These are phyloP conservation scores for Ulota crispa DNA, from an alignment of 225 moss, liverwort and hornwort genomes.

Conservation along the genomic window DNA sequence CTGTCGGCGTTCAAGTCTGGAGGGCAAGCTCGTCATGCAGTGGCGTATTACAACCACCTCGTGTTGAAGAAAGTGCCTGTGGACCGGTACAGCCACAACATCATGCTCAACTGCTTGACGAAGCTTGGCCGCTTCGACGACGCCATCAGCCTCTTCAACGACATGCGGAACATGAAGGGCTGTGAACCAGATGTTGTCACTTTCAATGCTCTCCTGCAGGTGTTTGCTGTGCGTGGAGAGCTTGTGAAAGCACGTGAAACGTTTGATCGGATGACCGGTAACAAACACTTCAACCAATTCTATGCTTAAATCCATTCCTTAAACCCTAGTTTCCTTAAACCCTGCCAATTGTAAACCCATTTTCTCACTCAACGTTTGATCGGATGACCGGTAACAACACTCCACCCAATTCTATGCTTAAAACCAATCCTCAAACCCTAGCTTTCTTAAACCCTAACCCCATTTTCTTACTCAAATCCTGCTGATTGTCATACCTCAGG, in stretches of 20 bases:
- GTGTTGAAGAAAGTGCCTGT: slow-evolving; percentile 62
- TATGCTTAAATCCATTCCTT: too few species aligned
- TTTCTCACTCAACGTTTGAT: too few species aligned
- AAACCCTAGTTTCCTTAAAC: neutral
- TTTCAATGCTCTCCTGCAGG: slow-evolving; percentile 82
- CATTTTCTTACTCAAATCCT: too few species aligned
- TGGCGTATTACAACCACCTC: slow-evolving; percentile 69
- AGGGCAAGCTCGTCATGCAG: slow-evolving; percentile 58
- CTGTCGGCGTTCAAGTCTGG: slow-evolving; percentile 89
- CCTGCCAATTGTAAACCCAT: neutral
- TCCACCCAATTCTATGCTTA: too few species aligned
- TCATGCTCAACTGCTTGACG: slow-evolving; percentile 78
- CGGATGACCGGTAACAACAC: neutral
- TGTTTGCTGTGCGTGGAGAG: slow-evolving; percentile 72
- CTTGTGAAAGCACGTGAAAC: slow-evolving; percentile 55
- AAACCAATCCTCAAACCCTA: neutral
- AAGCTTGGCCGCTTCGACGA: slow-evolving; percentile 72
- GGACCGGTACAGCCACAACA: slow-evolving; percentile 76
- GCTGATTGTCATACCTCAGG: neutral
- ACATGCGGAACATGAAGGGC: slow-evolving; percentile 75
- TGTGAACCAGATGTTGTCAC: slow-evolving; percentile 84
- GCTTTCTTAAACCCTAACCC: neutral
- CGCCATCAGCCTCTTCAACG: slow-evolving; percentile 67
- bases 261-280: slow-evolving; percentile 75
- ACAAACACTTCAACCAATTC: neutral